A percentile compares a stretch with the other conserved stretches of the same genome.
phyloP scores from a whole-genome alignment of 345 rosid species.

The Arabis hirsuta region DNA sequence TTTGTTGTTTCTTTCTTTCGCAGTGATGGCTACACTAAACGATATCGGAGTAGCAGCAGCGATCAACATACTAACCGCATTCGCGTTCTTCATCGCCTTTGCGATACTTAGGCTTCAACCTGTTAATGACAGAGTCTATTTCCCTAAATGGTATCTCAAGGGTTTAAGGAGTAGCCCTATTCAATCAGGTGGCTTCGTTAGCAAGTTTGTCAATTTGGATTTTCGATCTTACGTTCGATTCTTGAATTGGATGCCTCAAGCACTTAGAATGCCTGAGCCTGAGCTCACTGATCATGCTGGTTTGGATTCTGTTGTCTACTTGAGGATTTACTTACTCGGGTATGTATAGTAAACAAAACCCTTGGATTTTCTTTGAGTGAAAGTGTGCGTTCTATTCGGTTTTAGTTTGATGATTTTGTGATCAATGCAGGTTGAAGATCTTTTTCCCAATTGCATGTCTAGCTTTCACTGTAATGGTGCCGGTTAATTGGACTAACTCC shows the following conservation, averaged over 20 bases:
- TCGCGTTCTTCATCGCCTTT: conserved; percentile 76
- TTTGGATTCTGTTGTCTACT: conserved; percentile 82
- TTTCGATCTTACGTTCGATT: conserved; percentile 69
- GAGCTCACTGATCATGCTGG: conserved; percentile 93
- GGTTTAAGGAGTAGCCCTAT: conserved; percentile 76
- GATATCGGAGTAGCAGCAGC: conserved; percentile 88
- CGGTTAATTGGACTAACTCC: conserved; percentile 84
- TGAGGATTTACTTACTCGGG: conserved; percentile 89
- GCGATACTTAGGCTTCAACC: conserved; percentile 89
- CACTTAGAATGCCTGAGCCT: conserved; percentile 90
- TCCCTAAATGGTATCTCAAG: conserved; percentile 92
- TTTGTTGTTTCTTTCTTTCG: not conserved
- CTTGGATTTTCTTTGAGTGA: not conserved
- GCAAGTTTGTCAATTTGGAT: conserved; percentile 81
- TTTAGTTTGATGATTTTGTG: not conserved
- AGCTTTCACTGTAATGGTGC: conserved; percentile 75
- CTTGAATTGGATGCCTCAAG: conserved; percentile 93
- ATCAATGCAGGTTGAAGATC: conserved; percentile 70
- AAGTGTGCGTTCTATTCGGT: not conserved
- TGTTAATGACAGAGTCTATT: conserved; percentile 86
- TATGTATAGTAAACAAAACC: conserved; percentile 35
- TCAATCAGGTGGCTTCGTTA: conserved; percentile 56
- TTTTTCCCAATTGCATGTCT: conserved; percentile 76
- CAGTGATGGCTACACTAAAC: conserved; percentile 71
- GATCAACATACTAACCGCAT: conserved; percentile 76